Percentiles rank a stretch among this genome's conserved stretches.
These are phyloP conservation scores for Tolypocladium sp. DNA, from an alignment of 2,329 filamentous ascomycete genomes.

Conservation along the genomic window DNA sequence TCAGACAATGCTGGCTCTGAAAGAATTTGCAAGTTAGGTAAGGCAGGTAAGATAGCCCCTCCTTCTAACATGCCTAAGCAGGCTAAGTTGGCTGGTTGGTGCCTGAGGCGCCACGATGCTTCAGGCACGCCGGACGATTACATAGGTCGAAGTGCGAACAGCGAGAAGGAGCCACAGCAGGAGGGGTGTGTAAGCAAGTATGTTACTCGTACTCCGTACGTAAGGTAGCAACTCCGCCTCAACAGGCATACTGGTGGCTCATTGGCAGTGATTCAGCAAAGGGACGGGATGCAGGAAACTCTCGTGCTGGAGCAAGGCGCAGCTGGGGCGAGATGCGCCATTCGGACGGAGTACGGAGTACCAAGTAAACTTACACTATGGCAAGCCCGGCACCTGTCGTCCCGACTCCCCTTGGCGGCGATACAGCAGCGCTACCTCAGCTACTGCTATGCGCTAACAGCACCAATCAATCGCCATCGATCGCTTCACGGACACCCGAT, in stretches of 20 bases:
- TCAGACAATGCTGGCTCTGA: background rate
- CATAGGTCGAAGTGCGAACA: no score
- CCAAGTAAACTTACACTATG: no score
- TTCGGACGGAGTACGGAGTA: no score
- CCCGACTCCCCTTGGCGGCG: background rate
- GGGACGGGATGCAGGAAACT: background rate
- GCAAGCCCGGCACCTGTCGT: no score
- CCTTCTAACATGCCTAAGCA: no score
- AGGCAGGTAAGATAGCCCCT: no score
- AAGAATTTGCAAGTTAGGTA: background rate
- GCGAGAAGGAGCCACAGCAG: background rate
- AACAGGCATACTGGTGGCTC: background rate
- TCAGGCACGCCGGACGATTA: background rate
- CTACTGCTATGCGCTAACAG: background rate
- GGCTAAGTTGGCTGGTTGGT: background rate
- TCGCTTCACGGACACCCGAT: constrained; percentile 11
- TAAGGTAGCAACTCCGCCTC: no score
- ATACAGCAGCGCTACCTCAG: background rate
- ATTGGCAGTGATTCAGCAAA: background rate
- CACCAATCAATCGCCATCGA: constrained; percentile 11
- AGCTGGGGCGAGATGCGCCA: background rate
- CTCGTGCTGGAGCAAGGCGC: background rate
- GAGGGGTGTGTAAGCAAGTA: no score
- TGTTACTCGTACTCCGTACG: no score
- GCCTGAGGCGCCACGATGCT: background rate